These are phyloP conservation scores for Salix dunnii DNA, from an alignment of 345 rosid genomes.

Conservation along the genomic window DNA sequence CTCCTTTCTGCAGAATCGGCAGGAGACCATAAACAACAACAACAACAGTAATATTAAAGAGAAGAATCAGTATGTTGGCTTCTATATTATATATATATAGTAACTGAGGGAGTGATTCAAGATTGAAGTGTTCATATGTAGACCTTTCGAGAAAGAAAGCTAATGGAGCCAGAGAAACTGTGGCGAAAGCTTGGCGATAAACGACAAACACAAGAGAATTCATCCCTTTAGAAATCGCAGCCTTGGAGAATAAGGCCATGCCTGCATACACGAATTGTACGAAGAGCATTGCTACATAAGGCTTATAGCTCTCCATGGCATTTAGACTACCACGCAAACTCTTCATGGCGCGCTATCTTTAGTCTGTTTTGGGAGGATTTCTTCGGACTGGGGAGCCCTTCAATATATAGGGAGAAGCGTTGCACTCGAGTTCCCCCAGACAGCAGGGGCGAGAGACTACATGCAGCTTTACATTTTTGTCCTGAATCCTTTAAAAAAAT, in stretches of 20 bases:
- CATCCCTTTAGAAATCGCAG: slow-evolving; percentile 69
- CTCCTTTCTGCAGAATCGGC: slow-evolving; percentile 36
- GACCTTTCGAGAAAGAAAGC: slow-evolving; percentile 81
- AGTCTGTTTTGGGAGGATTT: neutral
- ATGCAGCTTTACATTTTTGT: too few relatives aligned
- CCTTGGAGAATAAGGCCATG: slow-evolving; percentile 77
- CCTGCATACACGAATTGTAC: slow-evolving; percentile 69
- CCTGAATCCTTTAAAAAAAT: too few relatives aligned
- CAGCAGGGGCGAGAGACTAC: too few relatives aligned
- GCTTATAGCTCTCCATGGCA: slow-evolving; percentile 37
- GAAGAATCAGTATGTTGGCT: neutral
- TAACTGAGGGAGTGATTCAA: neutral
- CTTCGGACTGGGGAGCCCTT: neutral
- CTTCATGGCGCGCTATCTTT: slow-evolving; percentile 20
- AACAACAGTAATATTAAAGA: neutral
- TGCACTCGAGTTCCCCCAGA: neutral
- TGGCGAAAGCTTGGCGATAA: slow-evolving; percentile 77
- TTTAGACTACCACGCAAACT: slow-evolving; percentile 10
- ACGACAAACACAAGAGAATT: slow-evolving; percentile 72
- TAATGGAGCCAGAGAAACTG: slow-evolving; percentile 59
- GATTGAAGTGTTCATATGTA: neutral
- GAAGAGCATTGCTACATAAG: slow-evolving; percentile 58
- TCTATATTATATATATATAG: neutral
- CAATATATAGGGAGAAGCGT: slow-evolving; percentile 10
- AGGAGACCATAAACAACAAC: neutral